phyloP scores from a whole-genome alignment of 208 protist genomes.

The Endotrypanum monterogeii region DNA sequence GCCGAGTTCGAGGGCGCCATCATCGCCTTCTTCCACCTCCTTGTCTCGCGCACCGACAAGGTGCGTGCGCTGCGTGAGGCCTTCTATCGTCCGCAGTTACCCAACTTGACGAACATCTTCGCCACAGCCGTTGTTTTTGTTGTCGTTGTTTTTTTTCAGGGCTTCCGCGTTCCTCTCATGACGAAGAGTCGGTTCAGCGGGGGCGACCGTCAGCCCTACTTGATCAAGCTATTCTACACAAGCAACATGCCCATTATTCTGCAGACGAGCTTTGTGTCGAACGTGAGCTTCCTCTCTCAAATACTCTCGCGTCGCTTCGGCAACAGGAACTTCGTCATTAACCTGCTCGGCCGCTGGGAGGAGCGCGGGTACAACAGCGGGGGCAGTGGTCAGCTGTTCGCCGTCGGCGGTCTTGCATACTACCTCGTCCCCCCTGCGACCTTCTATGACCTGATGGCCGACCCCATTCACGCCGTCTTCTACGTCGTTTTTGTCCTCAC shows the following conservation, averaged over 20 bases:
- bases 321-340: conserved; percentile 97
- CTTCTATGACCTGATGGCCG: conserved; percentile 93
- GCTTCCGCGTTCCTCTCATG: conserved; percentile 98
- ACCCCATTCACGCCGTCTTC: conserved; percentile 98
- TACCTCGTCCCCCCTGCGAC: conserved; percentile 98
- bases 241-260: conserved; percentile 99
- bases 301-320: conserved; percentile 98
- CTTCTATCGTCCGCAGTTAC: conserved; percentile 99
- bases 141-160: conserved; percentile 99
- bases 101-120: conserved; percentile 99
- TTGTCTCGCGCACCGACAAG: conserved; percentile 97
- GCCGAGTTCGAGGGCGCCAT: conserved; percentile 99
- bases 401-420: conserved; percentile 98
- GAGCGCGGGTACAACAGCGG: conserved; percentile 71
- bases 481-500: conserved; percentile 98
- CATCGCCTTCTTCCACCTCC: conserved; percentile 99
- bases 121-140: conserved; percentile 99
- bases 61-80: conserved; percentile 98
- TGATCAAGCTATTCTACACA: conserved; percentile 99
- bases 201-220: conserved; percentile 94
- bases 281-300: conserved; percentile 99
- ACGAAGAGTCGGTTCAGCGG: conserved; percentile 82
- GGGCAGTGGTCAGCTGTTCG: conserved; percentile 77
- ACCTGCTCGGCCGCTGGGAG: conserved; percentile 98
- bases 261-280: conserved; percentile 98